Percentiles rank a stretch among this genome's conserved stretches.
Conservation (phyloP, 148 eudicot species). For the Spergularia bocconei region DNA sequence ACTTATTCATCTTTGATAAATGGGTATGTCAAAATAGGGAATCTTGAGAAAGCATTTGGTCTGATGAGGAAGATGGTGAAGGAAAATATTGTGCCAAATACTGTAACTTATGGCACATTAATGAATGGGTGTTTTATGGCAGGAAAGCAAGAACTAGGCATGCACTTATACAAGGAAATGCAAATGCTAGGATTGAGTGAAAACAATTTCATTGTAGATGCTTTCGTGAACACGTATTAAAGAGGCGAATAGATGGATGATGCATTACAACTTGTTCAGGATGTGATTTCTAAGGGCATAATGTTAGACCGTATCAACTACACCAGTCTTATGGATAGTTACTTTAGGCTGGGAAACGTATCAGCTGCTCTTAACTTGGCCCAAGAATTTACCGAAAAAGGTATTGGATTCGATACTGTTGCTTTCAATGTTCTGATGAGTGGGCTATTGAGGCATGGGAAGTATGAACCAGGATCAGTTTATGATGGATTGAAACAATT, state of each 20-base stretch:
- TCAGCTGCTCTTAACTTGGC: constrained; percentile 70
- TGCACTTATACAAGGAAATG: constrained; percentile 62
- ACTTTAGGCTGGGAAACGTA: constrained; percentile 70
- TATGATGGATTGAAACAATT: constrained; percentile 52
- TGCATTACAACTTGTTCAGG: constrained; percentile 53
- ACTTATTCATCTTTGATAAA: constrained; percentile 68
- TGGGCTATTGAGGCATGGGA: constrained; percentile 61
- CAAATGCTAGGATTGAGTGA: constrained; percentile 56
- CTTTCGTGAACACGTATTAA: constrained; percentile 58
- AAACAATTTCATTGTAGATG: constrained; percentile 56
- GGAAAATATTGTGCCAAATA: constrained; percentile 56
- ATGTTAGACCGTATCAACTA: constrained; percentile 65
- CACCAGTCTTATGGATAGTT: constrained; percentile 81
- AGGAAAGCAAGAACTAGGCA: constrained; percentile 58
- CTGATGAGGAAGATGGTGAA: constrained; percentile 51
- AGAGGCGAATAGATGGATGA: constrained; percentile 61
- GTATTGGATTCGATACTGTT: constrained; percentile 58
- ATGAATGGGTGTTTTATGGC: constrained; percentile 69
- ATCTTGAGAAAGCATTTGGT: constrained; percentile 56
- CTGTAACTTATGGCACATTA: constrained; percentile 52
- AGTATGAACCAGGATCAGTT: constrained; percentile 58
- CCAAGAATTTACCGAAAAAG: constrained; percentile 60
- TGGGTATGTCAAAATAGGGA: constrained; percentile 61
- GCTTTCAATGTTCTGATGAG: constrained; percentile 70
- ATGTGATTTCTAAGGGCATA: constrained; percentile 54